Evolutionary conservation across 2,329 filamentous ascomycete species (phyloP), one percentile per base, ranked within the genome.

Genomic region (Leptographium galeiforme): DNA sequence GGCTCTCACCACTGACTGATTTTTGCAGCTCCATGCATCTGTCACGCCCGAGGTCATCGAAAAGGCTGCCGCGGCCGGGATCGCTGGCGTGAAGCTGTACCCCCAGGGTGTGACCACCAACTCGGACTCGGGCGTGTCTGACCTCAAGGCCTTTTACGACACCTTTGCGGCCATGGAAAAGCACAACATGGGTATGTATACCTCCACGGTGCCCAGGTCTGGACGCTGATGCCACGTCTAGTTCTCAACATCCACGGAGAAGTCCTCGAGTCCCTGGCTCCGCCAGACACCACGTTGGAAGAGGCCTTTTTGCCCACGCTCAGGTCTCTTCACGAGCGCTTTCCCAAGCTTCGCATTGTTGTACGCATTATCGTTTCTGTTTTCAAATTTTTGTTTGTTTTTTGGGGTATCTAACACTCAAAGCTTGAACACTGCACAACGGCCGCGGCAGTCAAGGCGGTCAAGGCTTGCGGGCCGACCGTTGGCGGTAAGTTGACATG

Each of bases 81-180:
- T 94, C 33, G 32, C 59, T 61, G 85, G 85, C 36, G 79, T 89
- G 49, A 89, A 89, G 68, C 76, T 82, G 48, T 89, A 89, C 60
- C 79, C 58, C 0, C 58, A 58, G 63, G 68, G 70, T 39, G 36
- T 46, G 14, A 85, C 81, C 2, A 85, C 81, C 48, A 84, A 84
- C 67, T 83, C 79, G 25, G 74, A 78, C 48, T 79, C 78, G 32
- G 87, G 87, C 13, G 85, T 90, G 30, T 71, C 85, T 16, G 78
- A 81, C 54, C 80, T 87, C 62, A 79, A 82, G 56, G 70, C 75
- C 36, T 91, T 88, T 69, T 85, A 86, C 64, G 79, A 81, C 8
- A 86, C 91, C 14, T 95, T 97, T 64, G 78, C 76, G n/a, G 86
- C 87, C 59, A 96, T 97, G 90, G 85, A 95, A 65, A 72, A 82